Percentiles rank a stretch among this genome's conserved stretches.
phyloP scores from a whole-genome alignment of 2,329 filamentous ascomycete genomes.

The Cordyceps farinosa region DNA sequence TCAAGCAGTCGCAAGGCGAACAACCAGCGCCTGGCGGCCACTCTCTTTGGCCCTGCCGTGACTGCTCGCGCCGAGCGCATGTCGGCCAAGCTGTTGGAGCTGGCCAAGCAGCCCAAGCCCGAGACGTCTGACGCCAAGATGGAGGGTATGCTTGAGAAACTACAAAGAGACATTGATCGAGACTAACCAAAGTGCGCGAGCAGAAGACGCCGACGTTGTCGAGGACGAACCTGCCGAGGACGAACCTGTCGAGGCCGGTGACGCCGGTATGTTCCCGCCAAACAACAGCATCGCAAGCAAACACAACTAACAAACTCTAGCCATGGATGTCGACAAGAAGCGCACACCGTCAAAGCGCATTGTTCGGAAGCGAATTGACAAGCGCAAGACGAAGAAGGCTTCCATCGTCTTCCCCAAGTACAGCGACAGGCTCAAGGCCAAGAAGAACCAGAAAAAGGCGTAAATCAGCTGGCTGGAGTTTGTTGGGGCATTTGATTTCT shows the following conservation, averaged over 20 bases:
- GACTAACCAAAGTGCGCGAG: conserved; percentile 15
- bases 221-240: conserved; percentile 28
- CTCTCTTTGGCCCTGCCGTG: conserved; percentile 81
- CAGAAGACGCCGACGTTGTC: conserved; percentile 28
- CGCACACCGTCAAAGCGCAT: conserved; percentile 36
- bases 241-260: conserved; percentile 28
- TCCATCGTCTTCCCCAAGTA: conserved; percentile 60
- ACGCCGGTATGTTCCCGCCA: conserved; percentile 19
- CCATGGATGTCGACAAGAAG: conserved; percentile 56
- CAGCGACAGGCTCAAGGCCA: conserved; percentile 46
- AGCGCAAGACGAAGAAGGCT: conserved; percentile 53
- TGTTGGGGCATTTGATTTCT: conserved; percentile 2
- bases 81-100: conserved; percentile 77
- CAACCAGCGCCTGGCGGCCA: conserved; percentile 72
- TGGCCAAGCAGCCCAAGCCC: conserved; percentile 75
- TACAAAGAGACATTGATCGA: conserved; percentile 9
- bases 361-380: conserved; percentile 53
- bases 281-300: background rate
- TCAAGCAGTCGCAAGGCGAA: conserved; percentile 79
- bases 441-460: conserved; percentile 35
- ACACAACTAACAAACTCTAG: conserved; percentile 24
- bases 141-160: conserved; percentile 29
- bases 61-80: conserved; percentile 76
- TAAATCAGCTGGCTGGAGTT: background rate
- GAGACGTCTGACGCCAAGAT: conserved; percentile 48